Conservation (phyloP, 768 basidiomycete genomes). For the Asterophora parasitica region DNA sequence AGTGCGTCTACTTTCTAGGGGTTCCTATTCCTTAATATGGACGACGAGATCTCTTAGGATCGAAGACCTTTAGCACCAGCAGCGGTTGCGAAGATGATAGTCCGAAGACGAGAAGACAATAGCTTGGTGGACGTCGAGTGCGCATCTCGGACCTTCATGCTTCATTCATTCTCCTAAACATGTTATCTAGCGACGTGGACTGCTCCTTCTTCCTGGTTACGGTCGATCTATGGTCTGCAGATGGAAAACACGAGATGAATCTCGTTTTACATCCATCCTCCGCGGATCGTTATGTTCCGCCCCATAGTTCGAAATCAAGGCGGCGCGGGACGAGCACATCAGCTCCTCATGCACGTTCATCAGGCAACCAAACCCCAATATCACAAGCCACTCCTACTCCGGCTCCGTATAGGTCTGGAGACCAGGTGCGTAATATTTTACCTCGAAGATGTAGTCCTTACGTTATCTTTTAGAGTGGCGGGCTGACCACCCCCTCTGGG, state of each 20-base stretch:
- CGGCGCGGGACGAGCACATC: conserved; percentile 39
- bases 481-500: conserved; percentile 31
- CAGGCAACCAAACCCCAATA: conserved; percentile 43
- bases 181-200: conserved; percentile 66
- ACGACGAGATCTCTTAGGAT: conserved; percentile 50
- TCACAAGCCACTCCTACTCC: conserved; percentile 45
- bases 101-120: conserved; percentile 56
- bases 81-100: conserved; percentile 80
- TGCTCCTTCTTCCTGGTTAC: conserved; percentile 86
- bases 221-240: conserved; percentile 89
- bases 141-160: conserved; percentile 26
- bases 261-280: conserved; percentile 85
- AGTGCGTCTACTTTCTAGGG: conserved; percentile 37
- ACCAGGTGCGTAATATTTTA: conserved; percentile 35
- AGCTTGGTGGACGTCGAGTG: conserved; percentile 72
- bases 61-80: conserved; percentile 90
- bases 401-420: conserved; percentile 36
- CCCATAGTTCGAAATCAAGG: conserved; percentile 36
- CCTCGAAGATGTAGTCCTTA: conserved; percentile 6
- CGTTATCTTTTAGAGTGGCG: conserved; percentile 19
- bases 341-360: conserved; percentile 27
- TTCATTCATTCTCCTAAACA: background rate
- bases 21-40: conserved; percentile 13
- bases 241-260: conserved; percentile 81
- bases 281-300: conserved; percentile 65